A percentile compares a stretch with the other conserved stretches of the same genome.
These are phyloP conservation scores for Didymella arachidicola DNA, from an alignment of 2,329 filamentous ascomycete species.

Conservation along the genomic window DNA sequence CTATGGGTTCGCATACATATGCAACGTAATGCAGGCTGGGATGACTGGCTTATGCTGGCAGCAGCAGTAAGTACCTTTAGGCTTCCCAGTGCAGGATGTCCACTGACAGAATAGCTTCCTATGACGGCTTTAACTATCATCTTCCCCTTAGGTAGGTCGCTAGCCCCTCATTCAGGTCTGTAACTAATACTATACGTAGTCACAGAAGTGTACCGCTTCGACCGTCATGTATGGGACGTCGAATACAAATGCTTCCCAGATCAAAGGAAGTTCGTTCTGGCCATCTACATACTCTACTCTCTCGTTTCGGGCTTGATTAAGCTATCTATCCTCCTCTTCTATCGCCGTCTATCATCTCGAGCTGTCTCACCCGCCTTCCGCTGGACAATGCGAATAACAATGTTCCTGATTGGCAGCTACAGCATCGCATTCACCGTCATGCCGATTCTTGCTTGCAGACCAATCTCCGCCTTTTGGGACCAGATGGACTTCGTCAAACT, in stretches of 20 bases:
- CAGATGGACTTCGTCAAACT: conserved; percentile 26
- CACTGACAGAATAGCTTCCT: conserved; percentile 13
- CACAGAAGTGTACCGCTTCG: conserved; percentile 24
- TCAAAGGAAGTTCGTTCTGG: conserved; percentile 31
- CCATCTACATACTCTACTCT: conserved; percentile 32
- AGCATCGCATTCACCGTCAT: conserved; percentile 30
- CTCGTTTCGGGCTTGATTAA: conserved; percentile 36
- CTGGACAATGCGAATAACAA: conserved; percentile 26
- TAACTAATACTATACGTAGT: conserved; percentile 21
- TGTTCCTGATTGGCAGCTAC: conserved; percentile 25
- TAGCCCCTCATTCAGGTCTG: background rate
- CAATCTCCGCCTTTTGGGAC: conserved; percentile 38
- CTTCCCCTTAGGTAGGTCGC: conserved; percentile 24
- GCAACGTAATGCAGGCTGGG: conserved; percentile 32
- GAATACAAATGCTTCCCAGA: conserved; percentile 18
- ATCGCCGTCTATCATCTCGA: conserved; percentile 29
- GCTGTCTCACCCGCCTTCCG: conserved; percentile 26
- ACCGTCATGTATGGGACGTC: conserved; percentile 37
- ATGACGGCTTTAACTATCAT: conserved; percentile 31
- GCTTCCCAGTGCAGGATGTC: background rate
- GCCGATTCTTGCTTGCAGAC: conserved; percentile 31
- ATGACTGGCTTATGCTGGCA: conserved; percentile 38
- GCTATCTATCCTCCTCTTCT: conserved; percentile 41
- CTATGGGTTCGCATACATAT: conserved; percentile 33
- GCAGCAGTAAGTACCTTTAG: conserved; percentile 21